Conservation (phyloP, 2,329 filamentous ascomycete genomes). For the Colletotrichum plurivorum region DNA sequence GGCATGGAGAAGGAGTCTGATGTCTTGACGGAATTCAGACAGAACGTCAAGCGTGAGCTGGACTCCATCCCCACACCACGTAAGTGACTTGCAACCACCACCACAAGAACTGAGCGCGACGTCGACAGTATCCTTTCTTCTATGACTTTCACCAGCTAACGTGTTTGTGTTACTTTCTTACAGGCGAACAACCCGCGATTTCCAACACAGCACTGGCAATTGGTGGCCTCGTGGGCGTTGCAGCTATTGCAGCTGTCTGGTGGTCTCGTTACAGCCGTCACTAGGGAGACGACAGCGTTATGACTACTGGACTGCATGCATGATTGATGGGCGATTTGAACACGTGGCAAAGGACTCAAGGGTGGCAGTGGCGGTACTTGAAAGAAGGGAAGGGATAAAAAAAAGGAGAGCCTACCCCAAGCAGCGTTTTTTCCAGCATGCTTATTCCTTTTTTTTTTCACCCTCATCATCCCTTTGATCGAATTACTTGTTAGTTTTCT, state of each 20-base stretch:
- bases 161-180: conserved; percentile 34
- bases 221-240: conserved; percentile 53
- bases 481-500: neutral
- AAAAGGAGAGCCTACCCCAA: neutral
- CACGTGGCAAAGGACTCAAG: neutral
- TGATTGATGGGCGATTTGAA: neutral
- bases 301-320: neutral
- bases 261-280: conserved; percentile 36
- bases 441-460: neutral
- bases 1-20: conserved; percentile 69
- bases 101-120: conserved; percentile 29
- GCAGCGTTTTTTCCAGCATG: conserved; percentile 25
- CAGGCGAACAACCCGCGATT: conserved; percentile 50
- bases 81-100: conserved; percentile 44
- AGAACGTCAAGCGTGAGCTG: conserved; percentile 54
- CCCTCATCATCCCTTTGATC: neutral
- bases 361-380: neutral
- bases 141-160: conserved; percentile 17
- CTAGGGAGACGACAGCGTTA: neutral
- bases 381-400: too few species aligned
- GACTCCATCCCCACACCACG: conserved; percentile 49
- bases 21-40: conserved; percentile 58
- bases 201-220: conserved; percentile 49
- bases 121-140: conserved; percentile 42
- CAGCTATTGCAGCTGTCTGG: conserved; percentile 47